These are phyloP conservation scores for Sporodiniella umbellata DNA, from an alignment of 371 early-diverging fungal genomes.

Conservation along the genomic window DNA sequence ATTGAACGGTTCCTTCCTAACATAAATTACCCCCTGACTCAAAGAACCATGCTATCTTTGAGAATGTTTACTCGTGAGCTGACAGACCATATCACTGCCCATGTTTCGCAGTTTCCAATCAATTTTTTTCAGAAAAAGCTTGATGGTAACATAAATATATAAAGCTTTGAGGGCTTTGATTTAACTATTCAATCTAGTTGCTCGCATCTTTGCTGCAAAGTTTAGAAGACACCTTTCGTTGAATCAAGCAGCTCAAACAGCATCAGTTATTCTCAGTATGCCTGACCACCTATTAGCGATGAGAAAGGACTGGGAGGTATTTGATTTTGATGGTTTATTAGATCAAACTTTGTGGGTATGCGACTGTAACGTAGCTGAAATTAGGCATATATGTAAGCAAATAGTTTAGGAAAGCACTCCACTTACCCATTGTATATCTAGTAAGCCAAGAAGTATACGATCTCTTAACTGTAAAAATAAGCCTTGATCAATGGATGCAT, in stretches of 20 bases:
- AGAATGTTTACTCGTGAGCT: constrained; percentile 43
- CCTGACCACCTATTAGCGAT: constrained; percentile 30
- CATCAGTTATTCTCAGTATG: constrained; percentile 31
- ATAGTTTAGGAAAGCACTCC: not conserved
- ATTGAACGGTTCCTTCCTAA: constrained; percentile 37
- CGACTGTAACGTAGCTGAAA: constrained; percentile 40
- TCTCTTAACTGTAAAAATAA: constrained; percentile 22
- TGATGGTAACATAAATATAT: too few species aligned
- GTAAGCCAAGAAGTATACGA: constrained; percentile 37
- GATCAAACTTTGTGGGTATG: constrained; percentile 57
- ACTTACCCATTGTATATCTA: not conserved
- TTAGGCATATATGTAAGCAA: constrained; percentile 35
- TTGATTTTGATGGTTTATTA: constrained; percentile 46
- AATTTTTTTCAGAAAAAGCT: constrained; percentile 28
- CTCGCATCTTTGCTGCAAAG: constrained; percentile 49
- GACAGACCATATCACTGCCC: constrained; percentile 24
- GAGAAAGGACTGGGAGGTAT: constrained; percentile 45
- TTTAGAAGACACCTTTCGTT: constrained; percentile 51
- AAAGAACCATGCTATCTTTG: constrained; percentile 27
- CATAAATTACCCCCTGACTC: constrained; percentile 26
- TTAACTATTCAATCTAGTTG: too few species aligned
- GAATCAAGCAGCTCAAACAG: constrained; percentile 50
- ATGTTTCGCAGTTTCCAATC: constrained; percentile 28
- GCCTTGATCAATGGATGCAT: constrained; percentile 45
- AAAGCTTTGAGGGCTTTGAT: too few species aligned